phyloP scores from a whole-genome alignment of 2,329 filamentous ascomycete genomes.

The Graphilbum fragrans region DNA sequence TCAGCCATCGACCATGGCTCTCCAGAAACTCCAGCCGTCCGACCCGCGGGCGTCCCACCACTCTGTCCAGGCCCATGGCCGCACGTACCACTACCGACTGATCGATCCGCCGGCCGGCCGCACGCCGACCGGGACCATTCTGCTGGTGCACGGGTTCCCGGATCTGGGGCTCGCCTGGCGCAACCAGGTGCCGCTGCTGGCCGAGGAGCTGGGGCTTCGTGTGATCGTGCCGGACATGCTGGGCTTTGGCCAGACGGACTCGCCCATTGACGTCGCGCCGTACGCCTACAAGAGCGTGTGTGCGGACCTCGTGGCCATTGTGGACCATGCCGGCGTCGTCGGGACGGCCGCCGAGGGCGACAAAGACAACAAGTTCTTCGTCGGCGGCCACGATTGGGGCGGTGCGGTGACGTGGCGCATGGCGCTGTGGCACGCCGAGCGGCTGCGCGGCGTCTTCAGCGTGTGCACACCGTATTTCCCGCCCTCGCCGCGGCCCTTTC shows the following conservation, averaged over 20 bases:
- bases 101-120: constrained; percentile 31
- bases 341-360: constrained; percentile 19
- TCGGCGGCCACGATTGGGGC: constrained; percentile 93
- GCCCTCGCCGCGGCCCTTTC: constrained; percentile 34
- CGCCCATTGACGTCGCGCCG: constrained; percentile 45
- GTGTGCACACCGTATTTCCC: constrained; percentile 65
- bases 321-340: constrained; percentile 40
- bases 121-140: constrained; percentile 14
- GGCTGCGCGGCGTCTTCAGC: constrained; percentile 64
- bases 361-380: constrained; percentile 40
- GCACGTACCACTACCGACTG: constrained; percentile 56
- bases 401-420: constrained; percentile 62
- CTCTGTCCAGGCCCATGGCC: constrained; percentile 51
- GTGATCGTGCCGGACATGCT: constrained; percentile 80
- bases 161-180: constrained; percentile 81
- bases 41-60: constrained; percentile 57
- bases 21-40: constrained; percentile 51
- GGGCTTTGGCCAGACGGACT: constrained; percentile 69
- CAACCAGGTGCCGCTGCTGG: constrained; percentile 69
- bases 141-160: constrained; percentile 63
- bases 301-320: constrained; percentile 64
- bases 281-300: constrained; percentile 65
- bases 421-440: constrained; percentile 58
- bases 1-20: constrained; percentile 21
- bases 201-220: constrained; percentile 57